Base-by-base conservation (phyloP, 768 basidiomycete genomes). In the Rhodosporidiobolus odoratus region DNA sequence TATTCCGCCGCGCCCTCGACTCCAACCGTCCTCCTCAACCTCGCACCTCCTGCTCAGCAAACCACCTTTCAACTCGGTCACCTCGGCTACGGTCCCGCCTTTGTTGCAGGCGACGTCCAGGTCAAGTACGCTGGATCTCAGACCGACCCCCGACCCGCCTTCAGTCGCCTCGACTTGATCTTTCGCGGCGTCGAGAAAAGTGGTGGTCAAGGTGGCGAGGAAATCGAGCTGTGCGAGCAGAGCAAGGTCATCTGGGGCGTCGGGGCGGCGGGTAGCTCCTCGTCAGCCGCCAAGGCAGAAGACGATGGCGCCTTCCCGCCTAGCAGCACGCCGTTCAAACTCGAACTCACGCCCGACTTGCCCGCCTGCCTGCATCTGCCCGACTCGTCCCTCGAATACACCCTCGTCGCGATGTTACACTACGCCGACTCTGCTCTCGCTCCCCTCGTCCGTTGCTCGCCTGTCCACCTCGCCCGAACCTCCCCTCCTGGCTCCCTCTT, bases 81-180 rank as follows among this genome's bases (percentile, higher is more conserved):
- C 78, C 82, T 93, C 13, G 92, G 92, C 60, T 84, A 83, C 68
- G 64, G 72, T 0, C 56, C 38, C 5, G 89, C 91, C 21, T 88
- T 89, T 15, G 85, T 93, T 62, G 91, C 92, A 77, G 92, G 92
- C 57, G 91, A 92, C 78, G 83, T 93, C 25, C 91, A 92, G 78
- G 82, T 92, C 74, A 93, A 92, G 80, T 88, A 85, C 65, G 27
- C 52, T 1, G 62, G 47, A n/a, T 48, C n/a, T n/a, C 45, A 45
- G 2, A 17, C 25, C 12, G 40, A 52, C 9, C 0, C 2, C 1
- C 54, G 37, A 4, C 69, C 68, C 6, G 32, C 30, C 12, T 69
- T 45, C 61, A 15, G 25, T 12, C 56, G 57, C 12, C 58, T 73
- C 40, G 72, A 69, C 32, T 41, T 76, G 48, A 35, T 17, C 32